Evolutionary conservation across 495 filamentous ascomycete species (phyloP), one percentile per base, ranked within the genome.

Genomic region (Aspergillus asperescens): DNA sequence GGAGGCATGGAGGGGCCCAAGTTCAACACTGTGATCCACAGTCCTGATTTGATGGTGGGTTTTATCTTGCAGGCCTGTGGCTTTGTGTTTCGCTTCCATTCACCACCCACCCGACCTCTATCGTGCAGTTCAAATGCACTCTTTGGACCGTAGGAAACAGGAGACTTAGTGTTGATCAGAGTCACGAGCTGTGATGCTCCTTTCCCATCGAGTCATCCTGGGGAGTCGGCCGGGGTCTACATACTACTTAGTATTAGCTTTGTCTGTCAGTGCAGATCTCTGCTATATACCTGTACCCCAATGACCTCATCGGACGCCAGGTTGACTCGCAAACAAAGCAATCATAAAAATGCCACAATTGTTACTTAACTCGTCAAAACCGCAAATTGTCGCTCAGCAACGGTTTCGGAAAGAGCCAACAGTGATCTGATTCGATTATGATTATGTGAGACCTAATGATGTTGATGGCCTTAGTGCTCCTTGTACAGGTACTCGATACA

Each of bases 1-100:
- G 50, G 50, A 46, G 28, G 3, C 35, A 53, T 45, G 38, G 50
- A 57, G 55, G 55, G 50, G 55, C 55, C 55, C 31, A 45, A 40
- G 40, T 44, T 15, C 20, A 41, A 43, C 25, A 41, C 47, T 31
- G 35, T 28, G 48, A 56, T 42, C 39, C 28, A 4, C 42, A 32
- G 42, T 12, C 42, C 16, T 32, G 42, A 31, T 46, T 31, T 32
- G n/a, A 15, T 16, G 41, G 13, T 24, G 12, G 5, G 12, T 22
- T 25, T 42, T n/a, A n/a, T n/a, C n/a, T 20, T 42, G 19, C 23
- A 4, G n/a, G 3, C 18, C 18, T n/a, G n/a, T n/a, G n/a, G n/a
- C n/a, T n/a, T n/a, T n/a, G n/a, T n/a, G n/a, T n/a, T n/a, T n/a
- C n/a, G n/a, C n/a, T n/a, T n/a, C n/a, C n/a, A n/a, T n/a, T n/a